Evolutionary conservation across 2,329 filamentous ascomycete genomes (phyloP).

Genomic region (Ophiostoma novo-ulmi): DNA sequence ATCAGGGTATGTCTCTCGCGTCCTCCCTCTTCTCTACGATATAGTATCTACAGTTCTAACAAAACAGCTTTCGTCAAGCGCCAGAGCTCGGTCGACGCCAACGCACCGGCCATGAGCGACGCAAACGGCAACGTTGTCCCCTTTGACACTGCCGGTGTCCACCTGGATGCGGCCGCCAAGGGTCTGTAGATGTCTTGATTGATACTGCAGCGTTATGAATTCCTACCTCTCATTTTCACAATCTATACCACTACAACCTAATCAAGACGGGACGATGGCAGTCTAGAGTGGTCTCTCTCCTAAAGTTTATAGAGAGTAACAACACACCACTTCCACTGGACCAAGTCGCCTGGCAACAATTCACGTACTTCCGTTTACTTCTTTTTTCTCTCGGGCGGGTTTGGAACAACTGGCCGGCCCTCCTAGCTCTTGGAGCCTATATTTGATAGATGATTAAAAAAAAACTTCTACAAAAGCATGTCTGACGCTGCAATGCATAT

Average conservation of each 20-base stretch:
- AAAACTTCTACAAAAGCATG: slow-evolving; percentile 4
- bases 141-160: slow-evolving; percentile 43
- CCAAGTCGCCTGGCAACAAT: neutral
- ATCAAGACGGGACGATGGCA: slow-evolving; percentile 5
- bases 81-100: slow-evolving; percentile 33
- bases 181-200: neutral
- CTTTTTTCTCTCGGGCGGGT: neutral
- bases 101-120: slow-evolving; percentile 45
- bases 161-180: slow-evolving; percentile 34
- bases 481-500: neutral
- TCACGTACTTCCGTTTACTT: neutral
- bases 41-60: neutral
- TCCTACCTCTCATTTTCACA: neutral
- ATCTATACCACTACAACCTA: neutral
- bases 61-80: slow-evolving; percentile 20
- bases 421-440: slow-evolving; percentile 1
- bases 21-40: neutral
- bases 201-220: neutral
- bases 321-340: neutral
- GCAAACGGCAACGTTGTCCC: slow-evolving; percentile 42
- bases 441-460: slow-evolving; percentile 16
- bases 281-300: neutral
- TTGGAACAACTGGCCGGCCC: neutral
- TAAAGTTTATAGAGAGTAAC: neutral
- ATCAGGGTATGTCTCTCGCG: slow-evolving; percentile 28